Conservation (phyloP, 805 yeast genomes). For the Lachancea lanzarotensis region DNA sequence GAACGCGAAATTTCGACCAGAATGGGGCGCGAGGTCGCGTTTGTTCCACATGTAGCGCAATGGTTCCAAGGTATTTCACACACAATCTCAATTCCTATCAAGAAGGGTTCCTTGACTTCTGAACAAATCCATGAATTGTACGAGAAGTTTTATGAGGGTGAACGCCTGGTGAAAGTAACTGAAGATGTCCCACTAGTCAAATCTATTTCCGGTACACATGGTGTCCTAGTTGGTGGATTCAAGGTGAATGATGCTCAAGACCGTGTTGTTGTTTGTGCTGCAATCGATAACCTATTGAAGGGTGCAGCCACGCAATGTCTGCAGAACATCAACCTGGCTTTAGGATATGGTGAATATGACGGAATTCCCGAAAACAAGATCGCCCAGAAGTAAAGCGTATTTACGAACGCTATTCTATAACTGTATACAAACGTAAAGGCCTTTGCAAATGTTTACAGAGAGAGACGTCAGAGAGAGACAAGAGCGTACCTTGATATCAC, state of each 20-base stretch:
- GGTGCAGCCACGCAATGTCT: constrained; percentile 99
- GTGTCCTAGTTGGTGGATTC: constrained; percentile 92
- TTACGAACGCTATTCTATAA: not conserved
- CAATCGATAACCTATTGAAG: constrained; percentile 90
- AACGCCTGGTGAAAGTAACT: constrained; percentile 72
- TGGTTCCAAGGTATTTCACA: constrained; percentile 99
- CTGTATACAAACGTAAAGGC: not conserved
- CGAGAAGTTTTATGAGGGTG: constrained; percentile 83
- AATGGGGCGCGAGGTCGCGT: constrained; percentile 73
- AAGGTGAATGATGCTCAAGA: constrained; percentile 84
- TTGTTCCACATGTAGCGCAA: constrained; percentile 95
- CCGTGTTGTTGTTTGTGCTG: constrained; percentile 90
- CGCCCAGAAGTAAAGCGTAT: not conserved
- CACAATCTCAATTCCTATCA: constrained; percentile 86
- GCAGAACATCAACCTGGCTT: constrained; percentile 87
- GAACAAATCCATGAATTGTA: constrained; percentile 70
- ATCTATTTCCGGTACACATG: constrained; percentile 90
- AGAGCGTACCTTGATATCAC: not conserved
- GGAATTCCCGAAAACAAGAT: constrained; percentile 79
- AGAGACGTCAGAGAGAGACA: not conserved
- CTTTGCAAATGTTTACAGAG: not conserved
- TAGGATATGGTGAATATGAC: constrained; percentile 88
- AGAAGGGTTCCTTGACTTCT: constrained; percentile 56
- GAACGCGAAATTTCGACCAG: constrained; percentile 86
- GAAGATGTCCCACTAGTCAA: constrained; percentile 92